These are phyloP conservation scores for Spirogloea muscicola DNA, from an alignment of 139 green algal species.

Conservation along the genomic window DNA sequence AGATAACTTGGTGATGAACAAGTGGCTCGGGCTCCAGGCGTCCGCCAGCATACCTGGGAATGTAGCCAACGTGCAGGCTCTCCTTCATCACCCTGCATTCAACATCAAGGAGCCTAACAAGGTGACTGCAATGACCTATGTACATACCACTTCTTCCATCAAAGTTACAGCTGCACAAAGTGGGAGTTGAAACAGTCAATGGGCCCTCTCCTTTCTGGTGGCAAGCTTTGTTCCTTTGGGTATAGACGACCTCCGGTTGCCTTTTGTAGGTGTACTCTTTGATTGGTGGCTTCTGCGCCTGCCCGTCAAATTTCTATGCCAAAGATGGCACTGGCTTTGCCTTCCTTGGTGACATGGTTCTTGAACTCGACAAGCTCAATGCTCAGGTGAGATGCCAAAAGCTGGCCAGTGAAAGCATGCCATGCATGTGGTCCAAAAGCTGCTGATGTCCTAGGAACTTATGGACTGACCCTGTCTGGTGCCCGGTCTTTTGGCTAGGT, in stretches of 20 bases:
- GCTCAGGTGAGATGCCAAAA: too few species aligned
- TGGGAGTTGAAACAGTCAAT: too few species aligned
- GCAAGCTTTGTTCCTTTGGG: too few species aligned
- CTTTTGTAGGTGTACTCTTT: constrained; percentile 56
- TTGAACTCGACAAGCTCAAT: constrained; percentile 65
- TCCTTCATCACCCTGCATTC: constrained; percentile 82
- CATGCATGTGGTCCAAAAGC: background rate
- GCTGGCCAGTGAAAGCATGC: background rate
- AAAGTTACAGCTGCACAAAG: too few species aligned
- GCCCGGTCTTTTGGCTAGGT: constrained; percentile 61
- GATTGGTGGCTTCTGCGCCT: constrained; percentile 52
- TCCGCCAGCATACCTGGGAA: constrained; percentile 61
- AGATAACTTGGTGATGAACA: constrained; percentile 75
- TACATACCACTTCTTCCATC: too few species aligned
- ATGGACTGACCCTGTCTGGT: background rate
- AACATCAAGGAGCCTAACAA: constrained; percentile 92
- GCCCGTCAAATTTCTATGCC: constrained; percentile 92
- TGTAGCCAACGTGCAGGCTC: constrained; percentile 58
- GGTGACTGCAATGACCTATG: too few species aligned
- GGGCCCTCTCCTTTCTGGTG: too few species aligned
- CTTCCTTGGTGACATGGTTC: constrained; percentile 83
- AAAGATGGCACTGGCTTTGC: constrained; percentile 87
- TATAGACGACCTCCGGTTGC: too few species aligned
- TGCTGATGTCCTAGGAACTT: too few species aligned
- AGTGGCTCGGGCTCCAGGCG: constrained; percentile 61